Percentiles rank a stretch among this genome's conserved stretches.
phyloP scores from a whole-genome alignment of 2,329 filamentous ascomycete genomes.

The Aspergillus sergii region DNA sequence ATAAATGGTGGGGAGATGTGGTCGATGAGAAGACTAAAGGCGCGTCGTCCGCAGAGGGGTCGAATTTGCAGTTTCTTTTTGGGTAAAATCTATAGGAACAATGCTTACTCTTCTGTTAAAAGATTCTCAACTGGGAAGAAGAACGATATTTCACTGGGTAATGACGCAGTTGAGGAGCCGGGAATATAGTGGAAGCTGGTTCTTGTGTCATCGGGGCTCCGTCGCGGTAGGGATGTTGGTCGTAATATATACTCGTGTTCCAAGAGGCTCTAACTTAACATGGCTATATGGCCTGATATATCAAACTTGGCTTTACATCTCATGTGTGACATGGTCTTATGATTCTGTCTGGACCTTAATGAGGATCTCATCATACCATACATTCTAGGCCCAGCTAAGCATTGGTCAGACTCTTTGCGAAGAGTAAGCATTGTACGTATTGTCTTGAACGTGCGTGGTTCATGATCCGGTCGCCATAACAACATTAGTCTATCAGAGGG shows the following conservation, averaged over 20 bases:
- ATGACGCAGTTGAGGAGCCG: neutral
- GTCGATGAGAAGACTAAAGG: constrained; percentile 18
- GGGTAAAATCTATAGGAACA: neutral
- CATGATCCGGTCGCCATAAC: neutral
- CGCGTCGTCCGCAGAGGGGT: neutral
- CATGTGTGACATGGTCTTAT: neutral
- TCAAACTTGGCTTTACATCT: neutral
- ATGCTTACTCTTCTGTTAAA: neutral
- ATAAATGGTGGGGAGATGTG: constrained; percentile 23
- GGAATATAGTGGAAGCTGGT: neutral
- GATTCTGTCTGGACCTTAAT: neutral
- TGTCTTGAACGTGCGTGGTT: neutral
- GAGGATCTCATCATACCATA: neutral
- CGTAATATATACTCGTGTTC: neutral
- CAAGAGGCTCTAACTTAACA: neutral
- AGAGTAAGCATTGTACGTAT: neutral
- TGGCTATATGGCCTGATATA: neutral
- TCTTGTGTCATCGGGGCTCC: neutral
- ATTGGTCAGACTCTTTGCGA: neutral
- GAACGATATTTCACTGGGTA: neutral
- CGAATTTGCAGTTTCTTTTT: neutral
- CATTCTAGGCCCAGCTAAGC: neutral
- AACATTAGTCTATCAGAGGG: neutral
- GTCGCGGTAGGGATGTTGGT: neutral
- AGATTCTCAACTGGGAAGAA: neutral